Conservation (phyloP, 352 stramenopile species). For the Pythium diclinum region DNA sequence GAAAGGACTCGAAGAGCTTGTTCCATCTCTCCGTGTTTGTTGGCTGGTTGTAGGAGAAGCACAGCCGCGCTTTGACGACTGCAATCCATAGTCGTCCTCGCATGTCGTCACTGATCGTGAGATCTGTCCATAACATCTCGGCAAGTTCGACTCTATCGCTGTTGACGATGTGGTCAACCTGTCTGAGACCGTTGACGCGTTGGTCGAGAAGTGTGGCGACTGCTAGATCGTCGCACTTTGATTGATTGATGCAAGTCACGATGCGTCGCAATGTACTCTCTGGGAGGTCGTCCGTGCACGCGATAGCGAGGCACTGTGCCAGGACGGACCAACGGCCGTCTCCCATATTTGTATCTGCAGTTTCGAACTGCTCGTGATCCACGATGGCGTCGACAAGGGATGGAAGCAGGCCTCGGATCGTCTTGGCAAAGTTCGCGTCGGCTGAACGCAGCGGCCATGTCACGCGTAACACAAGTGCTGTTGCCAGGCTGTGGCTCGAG, state of each 20-base stretch:
- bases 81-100: background rate
- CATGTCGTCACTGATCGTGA: background rate
- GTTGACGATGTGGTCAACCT: background rate
- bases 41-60: background rate
- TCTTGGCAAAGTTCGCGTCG: background rate
- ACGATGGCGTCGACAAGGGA: background rate
- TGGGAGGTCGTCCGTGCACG: background rate
- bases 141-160: background rate
- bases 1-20: background rate
- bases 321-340: background rate
- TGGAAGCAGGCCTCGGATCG: background rate
- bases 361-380: background rate
- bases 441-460: background rate
- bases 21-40: background rate
- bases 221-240: background rate
- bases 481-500: background rate
- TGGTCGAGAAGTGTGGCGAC: background rate
- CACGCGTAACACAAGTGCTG: background rate
- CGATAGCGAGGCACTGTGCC: background rate
- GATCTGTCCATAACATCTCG: background rate
- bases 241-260: background rate
- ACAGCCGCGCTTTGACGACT: background rate
- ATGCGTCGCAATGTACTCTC: background rate
- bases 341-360: background rate
- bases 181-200: background rate